phyloP scores from a whole-genome alignment of 805 yeast species.

The Clavispora carvajalis region DNA sequence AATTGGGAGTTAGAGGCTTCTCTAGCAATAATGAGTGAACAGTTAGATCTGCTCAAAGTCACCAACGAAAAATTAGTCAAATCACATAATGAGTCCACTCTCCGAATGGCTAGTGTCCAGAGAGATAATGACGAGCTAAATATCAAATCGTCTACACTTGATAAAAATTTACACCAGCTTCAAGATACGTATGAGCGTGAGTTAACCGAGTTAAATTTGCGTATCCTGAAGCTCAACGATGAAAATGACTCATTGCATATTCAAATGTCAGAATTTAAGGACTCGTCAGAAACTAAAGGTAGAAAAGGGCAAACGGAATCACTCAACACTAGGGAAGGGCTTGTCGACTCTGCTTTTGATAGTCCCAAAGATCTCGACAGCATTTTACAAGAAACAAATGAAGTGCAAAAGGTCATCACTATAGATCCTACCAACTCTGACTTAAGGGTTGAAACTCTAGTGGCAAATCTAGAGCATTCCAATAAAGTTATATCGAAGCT shows the following conservation, averaged over 20 bases:
- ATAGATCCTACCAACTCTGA: constrained; percentile 38
- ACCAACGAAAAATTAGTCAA: constrained; percentile 36
- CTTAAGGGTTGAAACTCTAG: constrained; percentile 61
- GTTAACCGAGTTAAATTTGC: constrained; percentile 42
- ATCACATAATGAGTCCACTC: constrained; percentile 27
- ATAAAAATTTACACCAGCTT: constrained; percentile 32
- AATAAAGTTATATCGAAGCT: constrained; percentile 58
- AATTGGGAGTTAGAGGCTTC: constrained; percentile 63
- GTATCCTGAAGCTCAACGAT: constrained; percentile 58
- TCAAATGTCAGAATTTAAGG: constrained; percentile 20
- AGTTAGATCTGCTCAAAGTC: constrained; percentile 32
- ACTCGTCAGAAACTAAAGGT: not conserved
- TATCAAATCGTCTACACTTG: constrained; percentile 35
- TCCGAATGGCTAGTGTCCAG: constrained; percentile 25
- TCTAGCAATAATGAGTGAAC: constrained; percentile 40
- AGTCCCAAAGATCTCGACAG: constrained; percentile 28
- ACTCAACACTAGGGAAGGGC: not conserved
- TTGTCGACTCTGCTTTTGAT: constrained; percentile 30
- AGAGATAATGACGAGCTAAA: constrained; percentile 46
- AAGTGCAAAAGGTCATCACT: constrained; percentile 16
- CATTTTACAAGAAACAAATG: constrained; percentile 23
- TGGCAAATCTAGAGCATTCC: constrained; percentile 60
- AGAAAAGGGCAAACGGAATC: not conserved
- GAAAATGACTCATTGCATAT: constrained; percentile 58
- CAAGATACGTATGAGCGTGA: constrained; percentile 37